Evolutionary conservation across 371 early-diverging fungal genomes (phyloP).

Genomic region (Saksenaea vasiformis): DNA sequence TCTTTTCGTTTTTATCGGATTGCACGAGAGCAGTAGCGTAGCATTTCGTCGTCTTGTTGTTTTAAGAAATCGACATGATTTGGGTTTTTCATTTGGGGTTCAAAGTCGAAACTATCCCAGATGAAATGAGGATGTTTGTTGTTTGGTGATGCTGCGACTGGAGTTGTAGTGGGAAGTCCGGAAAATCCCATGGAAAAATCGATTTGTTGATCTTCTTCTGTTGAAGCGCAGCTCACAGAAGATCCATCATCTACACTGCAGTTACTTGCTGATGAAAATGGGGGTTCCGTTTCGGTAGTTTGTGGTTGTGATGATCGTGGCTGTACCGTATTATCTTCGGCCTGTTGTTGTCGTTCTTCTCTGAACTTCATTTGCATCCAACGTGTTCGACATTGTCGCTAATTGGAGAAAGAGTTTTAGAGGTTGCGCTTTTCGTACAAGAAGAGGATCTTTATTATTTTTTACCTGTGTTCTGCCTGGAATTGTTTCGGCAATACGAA

Average conservation of each 20-base stretch:
- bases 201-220: conserved; percentile 1
- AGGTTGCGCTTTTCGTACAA: neutral
- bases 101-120: neutral
- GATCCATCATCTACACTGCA: conserved; percentile 2
- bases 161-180: neutral
- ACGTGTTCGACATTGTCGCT: conserved; percentile 63
- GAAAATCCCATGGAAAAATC: neutral
- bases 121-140: neutral
- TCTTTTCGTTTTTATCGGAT: neutral
- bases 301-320: neutral
- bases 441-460: neutral
- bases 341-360: conserved; percentile 7
- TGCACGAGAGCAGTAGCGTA: conserved; percentile 3
- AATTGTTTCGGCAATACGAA: conserved; percentile 56
- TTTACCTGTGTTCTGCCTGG: conserved; percentile 54
- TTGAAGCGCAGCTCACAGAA: neutral
- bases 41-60: conserved; percentile 3
- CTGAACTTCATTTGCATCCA: conserved; percentile 52
- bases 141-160: neutral
- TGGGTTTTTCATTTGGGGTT: neutral
- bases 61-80: neutral
- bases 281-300: neutral
- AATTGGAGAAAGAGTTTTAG: neutral
- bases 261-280: neutral
- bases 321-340: neutral